These are phyloP conservation scores for Naganishia sp. DNA, from an alignment of 1,284 basidiomycete genomes.

Conservation along the genomic window DNA sequence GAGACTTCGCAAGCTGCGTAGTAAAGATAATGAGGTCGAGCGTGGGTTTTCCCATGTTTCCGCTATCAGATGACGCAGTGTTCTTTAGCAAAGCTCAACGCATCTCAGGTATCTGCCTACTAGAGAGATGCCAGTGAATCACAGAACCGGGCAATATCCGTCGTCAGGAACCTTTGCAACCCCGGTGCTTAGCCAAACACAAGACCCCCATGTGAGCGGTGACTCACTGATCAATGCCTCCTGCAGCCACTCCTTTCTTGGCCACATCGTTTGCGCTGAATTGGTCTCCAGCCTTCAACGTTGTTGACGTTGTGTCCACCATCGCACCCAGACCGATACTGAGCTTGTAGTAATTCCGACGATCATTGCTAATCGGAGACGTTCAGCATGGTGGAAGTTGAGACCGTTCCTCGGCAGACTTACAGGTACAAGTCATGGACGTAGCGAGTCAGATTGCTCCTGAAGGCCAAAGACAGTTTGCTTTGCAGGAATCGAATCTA, in stretches of 20 bases:
- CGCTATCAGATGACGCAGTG: conserved; percentile 52
- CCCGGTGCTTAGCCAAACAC: not conserved
- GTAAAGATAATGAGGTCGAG: conserved; percentile 93
- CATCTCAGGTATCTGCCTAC: conserved; percentile 57
- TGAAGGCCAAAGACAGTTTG: conserved; percentile 80
- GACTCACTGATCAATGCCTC: conserved; percentile 70
- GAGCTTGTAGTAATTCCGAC: conserved; percentile 60
- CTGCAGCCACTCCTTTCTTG: conserved; percentile 60
- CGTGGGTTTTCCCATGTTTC: conserved; percentile 83
- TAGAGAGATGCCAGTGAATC: conserved; percentile 85
- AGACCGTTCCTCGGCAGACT: conserved; percentile 24
- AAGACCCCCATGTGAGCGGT: too few relatives aligned
- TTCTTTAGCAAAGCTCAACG: not conserved
- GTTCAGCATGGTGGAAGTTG: not conserved
- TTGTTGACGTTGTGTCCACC: not conserved
- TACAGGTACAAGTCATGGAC: conserved; percentile 90
- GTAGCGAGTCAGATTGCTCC: conserved; percentile 86
- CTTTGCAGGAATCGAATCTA: conserved; percentile 88
- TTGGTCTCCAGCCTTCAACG: not conserved
- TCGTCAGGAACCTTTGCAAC: conserved; percentile 70
- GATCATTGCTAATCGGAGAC: conserved; percentile 45
- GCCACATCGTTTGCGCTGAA: conserved; percentile 51
- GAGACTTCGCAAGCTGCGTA: conserved; percentile 79
- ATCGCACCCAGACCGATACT: conserved; percentile 53
- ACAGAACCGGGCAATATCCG: conserved; percentile 88